Evolutionary conservation across 2,329 filamentous ascomycete species (phyloP), one percentile per base, ranked within the genome.

Genomic region (Trichoderma sp.): DNA sequence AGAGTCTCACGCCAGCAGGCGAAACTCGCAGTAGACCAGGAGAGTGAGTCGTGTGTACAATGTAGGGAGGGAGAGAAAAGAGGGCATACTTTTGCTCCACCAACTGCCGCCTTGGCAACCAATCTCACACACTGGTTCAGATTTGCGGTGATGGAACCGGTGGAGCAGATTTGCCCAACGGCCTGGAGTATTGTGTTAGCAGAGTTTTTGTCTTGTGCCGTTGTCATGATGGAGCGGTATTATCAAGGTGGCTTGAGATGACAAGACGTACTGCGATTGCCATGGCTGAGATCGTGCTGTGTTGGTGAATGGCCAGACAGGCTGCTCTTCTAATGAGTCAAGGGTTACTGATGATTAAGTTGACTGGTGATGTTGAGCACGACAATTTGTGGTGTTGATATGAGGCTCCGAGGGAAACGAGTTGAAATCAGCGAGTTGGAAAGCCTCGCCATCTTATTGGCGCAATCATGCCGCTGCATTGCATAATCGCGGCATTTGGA

Each of bases 141-240:
- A 76, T 97, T 98, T 72, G 90, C 85, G 69, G 85, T 78, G 81
- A 95, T 88, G 68, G 86, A 90, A 67, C 88, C 83, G 66, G 92
- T 96, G 44, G 93, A 93, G 79, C 92, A 93, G 77, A 97, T 87
- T 78, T 97, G 94, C 41, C 93, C 93, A 52, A 97, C 83, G 69
- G 93, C 93, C 92, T 67, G 17, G 14, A 15, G n/a, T 30, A 28
- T 17, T 14, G 14, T 44, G 28, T 61, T 17, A 61, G 48, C 34
- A 34, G 19, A 12, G 19, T 6, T 14, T 39, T 45, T 28, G 7
- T n/a, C n/a, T 15, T 28, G 30, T 44, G 12, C n/a, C 30, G 10
- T 30, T 24, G 2, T n/a, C 15, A n/a, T 51, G 15, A 0, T 10
- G 14, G 12, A 21, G 45, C 24, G 7, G 28, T 2, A 30, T n/a